Evolutionary conservation across 192 early-diverging fungal species (phyloP), one percentile per base, ranked within the genome.

Genomic region (Chytriomyces confervae): DNA sequence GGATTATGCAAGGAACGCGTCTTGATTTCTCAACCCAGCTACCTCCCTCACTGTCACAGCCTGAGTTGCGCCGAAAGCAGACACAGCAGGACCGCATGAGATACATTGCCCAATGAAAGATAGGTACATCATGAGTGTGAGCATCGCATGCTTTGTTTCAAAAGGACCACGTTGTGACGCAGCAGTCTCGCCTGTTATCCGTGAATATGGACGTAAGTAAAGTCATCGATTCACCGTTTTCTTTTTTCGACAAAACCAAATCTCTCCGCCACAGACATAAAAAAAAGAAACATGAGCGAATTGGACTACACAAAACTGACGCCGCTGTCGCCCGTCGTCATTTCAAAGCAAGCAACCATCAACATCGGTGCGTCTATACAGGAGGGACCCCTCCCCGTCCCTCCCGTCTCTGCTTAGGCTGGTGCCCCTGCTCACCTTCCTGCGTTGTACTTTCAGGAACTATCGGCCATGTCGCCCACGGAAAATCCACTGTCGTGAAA

Each of bases 401-500:
- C 53, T 57, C 53, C 13, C 5, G 53, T 13, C n/a, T 11, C 36
- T 20, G 64, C 64, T 23, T 66, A 1, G 24, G 24, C 24, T 27
- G 36, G 36, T 36, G 36, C 36, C 36, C 36, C 47, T 69, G 24
- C 68, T 24, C 27, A 27, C 24, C 44, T 62, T 6, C 60, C 57
- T 24, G 3, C 46, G 13, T 13, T 27, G 45, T 44, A 48, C 51
- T 8, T 36, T 48, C 72, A 95, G 94, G 93, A 78, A 99, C 97
- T 53, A 99, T 99, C 84, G 97, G 97, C 57, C 97, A 99, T 86
- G 97, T 99, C 77, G 97, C 97, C 45, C 97, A 99, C 90, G 97
- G 97, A 84, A 99, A 99, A 89, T 98, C 96, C 23, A 98, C 97
- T 23, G 94, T 99, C 23, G 97, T 99, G 70, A 99, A 95, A 82